Evolutionary conservation across 306 rosid genomes (phyloP).

Genomic region (Pyrus communis): DNA sequence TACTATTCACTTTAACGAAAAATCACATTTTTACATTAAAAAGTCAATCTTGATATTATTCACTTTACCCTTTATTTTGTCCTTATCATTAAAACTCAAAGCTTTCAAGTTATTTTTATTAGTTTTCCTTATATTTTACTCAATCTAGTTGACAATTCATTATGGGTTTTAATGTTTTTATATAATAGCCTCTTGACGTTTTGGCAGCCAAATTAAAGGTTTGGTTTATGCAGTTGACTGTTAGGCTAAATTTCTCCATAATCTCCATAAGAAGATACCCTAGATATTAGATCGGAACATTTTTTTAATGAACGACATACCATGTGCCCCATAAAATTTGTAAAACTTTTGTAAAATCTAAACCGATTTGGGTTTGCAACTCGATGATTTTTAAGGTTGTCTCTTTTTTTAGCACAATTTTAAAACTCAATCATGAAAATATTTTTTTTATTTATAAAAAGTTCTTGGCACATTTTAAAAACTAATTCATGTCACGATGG

Average conservation of each 20-base stretch:
- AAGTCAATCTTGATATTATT: rapidly evolving
- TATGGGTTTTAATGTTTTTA: background rate
- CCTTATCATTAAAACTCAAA: too few species aligned
- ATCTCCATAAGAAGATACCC: background rate
- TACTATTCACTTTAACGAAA: too few species aligned
- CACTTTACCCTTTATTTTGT: too few species aligned
- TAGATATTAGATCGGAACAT: background rate
- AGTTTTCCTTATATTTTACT: too few species aligned
- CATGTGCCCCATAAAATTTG: background rate
- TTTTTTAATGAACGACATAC: background rate
- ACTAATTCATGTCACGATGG: too few species aligned
- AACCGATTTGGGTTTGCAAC: background rate
- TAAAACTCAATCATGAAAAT: background rate
- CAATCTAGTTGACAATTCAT: too few species aligned
- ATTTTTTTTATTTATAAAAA: too few species aligned
- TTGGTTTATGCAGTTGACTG: background rate
- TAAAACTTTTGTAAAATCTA: background rate
- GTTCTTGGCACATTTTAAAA: too few species aligned
- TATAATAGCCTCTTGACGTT: background rate
- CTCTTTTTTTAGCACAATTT: background rate
- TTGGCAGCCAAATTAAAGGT: background rate
- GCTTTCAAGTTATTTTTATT: too few species aligned
- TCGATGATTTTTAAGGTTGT: background rate
- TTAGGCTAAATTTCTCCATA: background rate
- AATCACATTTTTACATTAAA: too few species aligned